Conservation (phyloP, 1,284 basidiomycete species). For the Moesziomyces sp. region DNA sequence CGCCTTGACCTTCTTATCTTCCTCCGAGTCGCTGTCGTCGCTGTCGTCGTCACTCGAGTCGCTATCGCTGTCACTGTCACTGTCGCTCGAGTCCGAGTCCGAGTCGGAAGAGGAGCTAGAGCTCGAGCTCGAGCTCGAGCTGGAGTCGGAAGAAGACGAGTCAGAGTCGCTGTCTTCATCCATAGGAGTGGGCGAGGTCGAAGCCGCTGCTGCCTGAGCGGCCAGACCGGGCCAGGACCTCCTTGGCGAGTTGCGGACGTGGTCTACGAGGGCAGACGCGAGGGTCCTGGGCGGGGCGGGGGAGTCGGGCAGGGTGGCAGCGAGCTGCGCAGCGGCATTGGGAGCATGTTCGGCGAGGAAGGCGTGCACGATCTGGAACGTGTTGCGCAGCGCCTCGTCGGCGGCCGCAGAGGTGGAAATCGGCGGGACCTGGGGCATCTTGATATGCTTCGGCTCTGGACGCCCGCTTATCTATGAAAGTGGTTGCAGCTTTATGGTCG, state of each 20-base stretch:
- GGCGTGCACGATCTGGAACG: slow-evolving; percentile 48
- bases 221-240: slow-evolving; percentile 36
- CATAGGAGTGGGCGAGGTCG: slow-evolving; percentile 15
- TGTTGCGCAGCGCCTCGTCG: slow-evolving; percentile 36
- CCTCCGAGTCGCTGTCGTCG: slow-evolving; percentile 20
- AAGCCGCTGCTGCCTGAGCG: background rate
- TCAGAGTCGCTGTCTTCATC: slow-evolving; percentile 21
- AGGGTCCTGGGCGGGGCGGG: slow-evolving; percentile 32
- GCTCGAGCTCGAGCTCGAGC: slow-evolving; percentile 11
- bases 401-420: slow-evolving; percentile 12
- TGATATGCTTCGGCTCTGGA: background rate
- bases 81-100: slow-evolving; percentile 23
- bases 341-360: slow-evolving; percentile 45
- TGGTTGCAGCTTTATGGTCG: too few relatives aligned
- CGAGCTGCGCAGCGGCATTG: slow-evolving; percentile 26
- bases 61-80: slow-evolving; percentile 8
- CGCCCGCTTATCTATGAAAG: background rate
- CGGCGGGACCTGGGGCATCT: slow-evolving; percentile 21
- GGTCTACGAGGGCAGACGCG: slow-evolving; percentile 42
- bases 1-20: slow-evolving; percentile 36
- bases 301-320: slow-evolving; percentile 24
- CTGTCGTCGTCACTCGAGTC: slow-evolving; percentile 2
- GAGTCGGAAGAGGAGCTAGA: slow-evolving; percentile 9
- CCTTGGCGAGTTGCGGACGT: slow-evolving; percentile 42
- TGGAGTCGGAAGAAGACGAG: slow-evolving; percentile 12